Evolutionary conservation across 1,284 basidiomycete species (phyloP), one percentile per base, ranked within the genome.

Genomic region (Flammula alnicola): DNA sequence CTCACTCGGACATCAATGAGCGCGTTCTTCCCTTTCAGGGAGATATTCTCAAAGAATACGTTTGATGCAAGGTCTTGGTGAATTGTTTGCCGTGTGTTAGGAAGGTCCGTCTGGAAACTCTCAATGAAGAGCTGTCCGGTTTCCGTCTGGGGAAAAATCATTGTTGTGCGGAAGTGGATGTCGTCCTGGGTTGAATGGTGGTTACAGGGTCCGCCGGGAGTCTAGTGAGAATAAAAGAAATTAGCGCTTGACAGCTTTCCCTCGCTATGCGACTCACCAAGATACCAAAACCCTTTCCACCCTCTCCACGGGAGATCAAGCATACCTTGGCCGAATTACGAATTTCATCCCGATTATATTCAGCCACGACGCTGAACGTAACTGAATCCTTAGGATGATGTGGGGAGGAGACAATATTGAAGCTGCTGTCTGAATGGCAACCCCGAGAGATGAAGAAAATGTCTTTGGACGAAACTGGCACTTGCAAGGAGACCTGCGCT

Each of bases 391-490:
- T 59, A n/a, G 47, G 33, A 38, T 59, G 60, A 10, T 57, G 40
- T 2, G 61, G 40, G 22, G 64, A 63, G 4, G 67, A 63, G 7
- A 59, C 50, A 16, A 73, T 37, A 16, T 59, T 60, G 23, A 69
- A 52, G 3, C 36, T 57, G 11, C 68, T 69, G 20, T 52, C 41
- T 1, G 60, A 61, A 7, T 55, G 43, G 22, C 52, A 63, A 1
- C 74, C 75, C 4, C 71, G 63, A 11, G 72, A 66, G 16, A 73
- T 51, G 22, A 78, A 60, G 44, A 70, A 69, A 10, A 77, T 58
- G 5, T 67, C 69, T 26, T 60, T 68, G 55, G 63, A 70, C 62
- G 51, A 69, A 56, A 58, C 69, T 53, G 60, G 78, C 57, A 67
- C 12, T n/a, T n/a, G n/a, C n/a, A n/a, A n/a, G n/a, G n/a, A n/a